Base-by-base conservation (phyloP, 2,329 filamentous ascomycete genomes). In the Knoxdaviesia capensis region DNA sequence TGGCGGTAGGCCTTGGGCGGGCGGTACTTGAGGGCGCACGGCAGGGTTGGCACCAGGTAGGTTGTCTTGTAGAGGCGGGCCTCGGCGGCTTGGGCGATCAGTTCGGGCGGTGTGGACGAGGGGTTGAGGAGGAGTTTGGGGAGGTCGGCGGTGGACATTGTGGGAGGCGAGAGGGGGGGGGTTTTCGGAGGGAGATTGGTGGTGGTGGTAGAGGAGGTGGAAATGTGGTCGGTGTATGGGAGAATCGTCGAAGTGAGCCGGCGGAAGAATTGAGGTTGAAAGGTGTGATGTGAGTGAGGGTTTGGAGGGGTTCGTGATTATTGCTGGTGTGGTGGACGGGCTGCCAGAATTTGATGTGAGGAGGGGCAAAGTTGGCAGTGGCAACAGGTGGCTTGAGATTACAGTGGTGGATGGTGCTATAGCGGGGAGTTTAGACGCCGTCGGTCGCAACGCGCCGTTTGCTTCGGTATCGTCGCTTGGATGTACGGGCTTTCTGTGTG, bases 81-180 rank as follows among this genome's bases (percentile, higher is more conserved):
- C 72, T 98, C 90, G 56, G 90, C 90, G 61, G 90, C 90, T 68
- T 96, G 90, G 44, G 84, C 79, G 51, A 96, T 74, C 53, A 94
- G 80, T 40, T 56, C 59, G 48, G 84, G 75, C 40, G 71, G 59
- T 50, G 65, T 58, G 35, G 73, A 64, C 47, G 70, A 64, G 56
- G 71, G 70, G 62, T 74, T 64, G 45, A 67, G 65, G 59, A 86
- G 79, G 50, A 79, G 69, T 33, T 65, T 59, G 34, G 79, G 79
- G 47, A 83, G 75, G 49, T 66, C 60, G 51, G 39, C 33, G 31
- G 41, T 32, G 28, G 41, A n/a, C 41, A 43, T 43, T n/a, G 33
- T 36, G n/a, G 35, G 39, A 31, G 33, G 20, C 10, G 30, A 6
- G 29, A 20, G 38, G 36, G 20, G 29, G 8, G 10, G 20, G 9